Percentiles rank a stretch among this genome's conserved stretches.
Conservation (phyloP, 768 basidiomycete species). For the Coprinellus micaceus region DNA sequence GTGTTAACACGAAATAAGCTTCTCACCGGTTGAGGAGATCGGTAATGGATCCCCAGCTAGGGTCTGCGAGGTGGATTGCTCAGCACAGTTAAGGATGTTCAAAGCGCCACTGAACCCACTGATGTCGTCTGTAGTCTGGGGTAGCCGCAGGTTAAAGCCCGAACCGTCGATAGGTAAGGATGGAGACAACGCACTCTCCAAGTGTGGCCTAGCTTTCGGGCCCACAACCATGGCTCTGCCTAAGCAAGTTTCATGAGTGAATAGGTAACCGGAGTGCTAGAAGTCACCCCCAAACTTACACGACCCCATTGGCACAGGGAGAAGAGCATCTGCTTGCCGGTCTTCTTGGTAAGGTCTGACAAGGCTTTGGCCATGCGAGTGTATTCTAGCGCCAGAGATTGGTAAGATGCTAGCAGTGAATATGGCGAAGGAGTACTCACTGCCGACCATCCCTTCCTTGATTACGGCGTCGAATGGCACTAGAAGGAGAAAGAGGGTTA, state of each 20-base stretch:
- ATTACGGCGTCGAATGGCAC: conserved; percentile 56
- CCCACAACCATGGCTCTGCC: conserved; percentile 67
- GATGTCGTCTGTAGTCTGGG: background rate
- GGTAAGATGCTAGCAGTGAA: background rate
- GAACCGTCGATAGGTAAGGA: background rate
- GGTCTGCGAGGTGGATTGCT: conserved; percentile 12
- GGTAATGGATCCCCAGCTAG: conserved; percentile 49
- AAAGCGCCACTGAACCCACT: conserved; percentile 42
- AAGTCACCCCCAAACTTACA: conserved; percentile 31
- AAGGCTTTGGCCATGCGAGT: conserved; percentile 61
- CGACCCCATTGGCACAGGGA: conserved; percentile 69
- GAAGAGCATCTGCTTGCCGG: conserved; percentile 52
- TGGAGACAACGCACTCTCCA: background rate
- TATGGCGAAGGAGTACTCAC: background rate
- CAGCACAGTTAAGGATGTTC: conserved; percentile 38
- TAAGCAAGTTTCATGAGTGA: conserved; percentile 17
- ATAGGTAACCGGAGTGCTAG: conserved; percentile 1
- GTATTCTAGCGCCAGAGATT: conserved; percentile 28
- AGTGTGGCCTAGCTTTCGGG: conserved; percentile 13
- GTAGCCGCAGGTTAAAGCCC: background rate
- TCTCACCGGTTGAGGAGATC: conserved; percentile 54
- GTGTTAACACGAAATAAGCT: conserved; percentile 19
- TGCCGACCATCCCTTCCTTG: conserved; percentile 52
- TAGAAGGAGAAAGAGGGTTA: conserved; percentile 14
- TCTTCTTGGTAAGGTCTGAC: conserved; percentile 38